Conservation (phyloP, 2,329 filamentous ascomycete genomes). For the Orbilia oligospora region DNA sequence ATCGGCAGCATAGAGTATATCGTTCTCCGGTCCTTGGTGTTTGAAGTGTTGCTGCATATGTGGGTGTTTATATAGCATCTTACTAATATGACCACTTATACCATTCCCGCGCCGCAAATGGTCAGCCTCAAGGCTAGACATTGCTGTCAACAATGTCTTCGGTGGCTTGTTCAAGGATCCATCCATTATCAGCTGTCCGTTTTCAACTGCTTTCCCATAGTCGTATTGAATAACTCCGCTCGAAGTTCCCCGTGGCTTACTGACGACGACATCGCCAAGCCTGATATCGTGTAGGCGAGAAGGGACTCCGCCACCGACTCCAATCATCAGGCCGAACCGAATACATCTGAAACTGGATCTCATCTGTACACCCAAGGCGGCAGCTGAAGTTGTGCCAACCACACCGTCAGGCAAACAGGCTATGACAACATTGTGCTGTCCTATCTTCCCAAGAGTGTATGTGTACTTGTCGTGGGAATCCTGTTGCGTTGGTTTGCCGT, state of each 20-base stretch:
- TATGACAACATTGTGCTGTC: slow-evolving; percentile 64
- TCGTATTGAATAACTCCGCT: slow-evolving; percentile 50
- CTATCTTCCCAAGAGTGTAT: slow-evolving; percentile 64
- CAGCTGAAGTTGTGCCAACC: slow-evolving; percentile 61
- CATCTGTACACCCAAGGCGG: slow-evolving; percentile 61
- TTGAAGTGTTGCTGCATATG: neutral
- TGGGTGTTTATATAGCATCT: slow-evolving; percentile 19
- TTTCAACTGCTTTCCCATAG: slow-evolving; percentile 32
- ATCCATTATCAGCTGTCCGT: neutral
- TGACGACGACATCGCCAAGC: slow-evolving; percentile 61
- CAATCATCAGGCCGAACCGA: slow-evolving; percentile 63
- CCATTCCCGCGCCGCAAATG: slow-evolving; percentile 1
- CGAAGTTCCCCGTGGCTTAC: slow-evolving; percentile 27
- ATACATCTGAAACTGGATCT: slow-evolving; percentile 57
- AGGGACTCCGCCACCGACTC: slow-evolving; percentile 64
- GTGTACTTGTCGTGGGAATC: slow-evolving; percentile 62
- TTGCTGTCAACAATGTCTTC: slow-evolving; percentile 11
- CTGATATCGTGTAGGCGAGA: slow-evolving; percentile 62
- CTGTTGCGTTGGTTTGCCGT: slow-evolving; percentile 58
- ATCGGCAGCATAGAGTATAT: slow-evolving; percentile 4
- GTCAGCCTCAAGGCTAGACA: slow-evolving; percentile 9
- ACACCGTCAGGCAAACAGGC: slow-evolving; percentile 61
- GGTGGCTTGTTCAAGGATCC: slow-evolving; percentile 25
- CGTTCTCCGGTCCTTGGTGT: neutral
- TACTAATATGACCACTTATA: neutral